These are phyloP conservation scores for Dianthus caryophyllus DNA, from an alignment of 148 eudicot species.

Conservation along the genomic window DNA sequence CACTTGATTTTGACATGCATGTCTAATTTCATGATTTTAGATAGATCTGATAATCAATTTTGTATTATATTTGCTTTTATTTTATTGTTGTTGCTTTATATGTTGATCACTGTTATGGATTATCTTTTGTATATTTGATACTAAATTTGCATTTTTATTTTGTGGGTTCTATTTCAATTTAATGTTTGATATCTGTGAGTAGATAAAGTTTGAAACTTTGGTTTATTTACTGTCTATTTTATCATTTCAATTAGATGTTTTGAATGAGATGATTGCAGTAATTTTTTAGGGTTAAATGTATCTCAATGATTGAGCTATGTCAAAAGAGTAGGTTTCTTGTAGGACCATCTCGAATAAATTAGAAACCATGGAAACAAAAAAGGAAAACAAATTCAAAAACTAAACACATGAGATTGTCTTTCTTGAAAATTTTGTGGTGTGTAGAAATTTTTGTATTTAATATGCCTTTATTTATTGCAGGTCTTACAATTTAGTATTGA, in stretches of 20 bases:
- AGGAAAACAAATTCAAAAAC: too few species aligned
- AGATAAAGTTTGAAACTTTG: conserved; percentile 6
- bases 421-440: too few species aligned
- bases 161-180: conserved; percentile 7
- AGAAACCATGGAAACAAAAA: too few species aligned
- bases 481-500: too few species aligned
- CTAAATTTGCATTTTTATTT: conserved; percentile 3
- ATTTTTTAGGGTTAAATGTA: neutral
- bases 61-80: neutral
- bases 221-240: neutral
- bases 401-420: too few species aligned
- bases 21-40: conserved; percentile 15
- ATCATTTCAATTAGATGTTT: neutral
- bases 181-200: neutral
- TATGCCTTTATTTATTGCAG: too few species aligned
- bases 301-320: neutral
- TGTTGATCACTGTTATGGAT: neutral
- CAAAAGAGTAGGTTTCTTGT: too few species aligned
- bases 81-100: neutral
- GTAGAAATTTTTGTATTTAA: too few species aligned
- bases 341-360: too few species aligned
- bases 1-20: conserved; percentile 26
- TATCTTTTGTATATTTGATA: neutral
- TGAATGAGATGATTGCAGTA: neutral
- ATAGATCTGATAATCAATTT: conserved; percentile 26